phyloP scores from a whole-genome alignment of 1,139 yeast species.

The Kodamaea ohmeri region DNA sequence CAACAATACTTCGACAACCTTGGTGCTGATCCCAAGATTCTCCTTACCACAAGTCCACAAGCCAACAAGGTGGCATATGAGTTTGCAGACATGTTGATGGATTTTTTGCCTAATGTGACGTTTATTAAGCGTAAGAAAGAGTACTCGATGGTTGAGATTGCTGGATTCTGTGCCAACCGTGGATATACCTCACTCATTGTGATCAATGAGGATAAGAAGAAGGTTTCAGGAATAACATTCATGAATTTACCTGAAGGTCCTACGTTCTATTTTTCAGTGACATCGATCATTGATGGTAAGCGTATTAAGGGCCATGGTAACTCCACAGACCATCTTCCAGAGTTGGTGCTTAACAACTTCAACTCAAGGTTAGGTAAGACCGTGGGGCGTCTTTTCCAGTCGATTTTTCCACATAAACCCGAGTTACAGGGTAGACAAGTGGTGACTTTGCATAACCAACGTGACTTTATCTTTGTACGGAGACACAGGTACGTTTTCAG shows the following conservation, averaged over 20 bases:
- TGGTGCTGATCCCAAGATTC: slow-evolving; percentile 66
- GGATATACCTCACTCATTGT: slow-evolving; percentile 85
- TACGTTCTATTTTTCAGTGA: slow-evolving; percentile 81
- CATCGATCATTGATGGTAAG: slow-evolving; percentile 76
- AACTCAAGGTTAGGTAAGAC: slow-evolving; percentile 89
- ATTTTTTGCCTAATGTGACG: slow-evolving; percentile 78
- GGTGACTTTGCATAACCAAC: slow-evolving; percentile 89
- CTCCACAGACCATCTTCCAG: slow-evolving; percentile 89
- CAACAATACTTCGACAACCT: slow-evolving; percentile 57
- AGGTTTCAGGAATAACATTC: slow-evolving; percentile 86
- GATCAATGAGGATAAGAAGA: slow-evolving; percentile 89
- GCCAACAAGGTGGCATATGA: slow-evolving; percentile 88
- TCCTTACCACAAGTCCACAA: slow-evolving; percentile 81
- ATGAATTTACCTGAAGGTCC: slow-evolving; percentile 95
- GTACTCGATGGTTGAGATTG: slow-evolving; percentile 81
- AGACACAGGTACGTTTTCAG: slow-evolving; percentile 89
- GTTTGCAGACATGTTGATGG: slow-evolving; percentile 83
- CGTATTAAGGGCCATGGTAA: slow-evolving; percentile 84
- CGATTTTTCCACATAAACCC: slow-evolving; percentile 88
- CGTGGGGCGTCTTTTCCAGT: slow-evolving; percentile 86
- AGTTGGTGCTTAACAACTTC: slow-evolving; percentile 85
- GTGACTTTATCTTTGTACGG: slow-evolving; percentile 92
- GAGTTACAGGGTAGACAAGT: slow-evolving; percentile 95
- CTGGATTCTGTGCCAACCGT: slow-evolving; percentile 73
- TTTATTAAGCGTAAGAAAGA: slow-evolving; percentile 86